Conservation (phyloP, 306 rosid species). For the Spatholobus suberectus region DNA sequence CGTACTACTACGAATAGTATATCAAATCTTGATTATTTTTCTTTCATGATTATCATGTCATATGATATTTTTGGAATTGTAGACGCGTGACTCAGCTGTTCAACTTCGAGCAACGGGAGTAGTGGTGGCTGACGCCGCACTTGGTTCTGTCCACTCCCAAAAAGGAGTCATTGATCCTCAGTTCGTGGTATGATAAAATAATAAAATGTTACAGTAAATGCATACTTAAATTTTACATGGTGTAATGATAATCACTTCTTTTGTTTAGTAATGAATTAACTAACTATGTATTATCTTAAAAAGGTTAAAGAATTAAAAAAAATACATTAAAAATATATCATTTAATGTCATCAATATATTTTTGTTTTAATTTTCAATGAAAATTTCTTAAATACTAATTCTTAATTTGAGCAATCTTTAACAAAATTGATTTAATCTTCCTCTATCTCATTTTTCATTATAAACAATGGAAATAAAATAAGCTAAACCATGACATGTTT, state of each 20-base stretch:
- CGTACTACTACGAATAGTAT: neutral
- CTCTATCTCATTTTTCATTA: no score
- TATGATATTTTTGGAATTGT: neutral
- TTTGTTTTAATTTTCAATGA: no score
- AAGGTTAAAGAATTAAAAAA: no score
- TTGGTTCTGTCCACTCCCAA: conserved; percentile 30
- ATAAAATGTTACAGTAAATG: neutral
- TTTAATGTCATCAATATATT: no score
- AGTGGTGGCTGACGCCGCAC: neutral
- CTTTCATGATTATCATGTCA: neutral
- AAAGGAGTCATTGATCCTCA: conserved; percentile 33
- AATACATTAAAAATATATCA: no score
- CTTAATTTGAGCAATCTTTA: no score
- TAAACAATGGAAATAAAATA: no score
- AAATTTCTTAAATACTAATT: no score
- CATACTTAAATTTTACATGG: neutral
- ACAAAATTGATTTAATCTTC: no score
- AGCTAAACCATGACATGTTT: no score
- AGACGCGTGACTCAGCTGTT: conserved; percentile 30
- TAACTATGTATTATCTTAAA: neutral
- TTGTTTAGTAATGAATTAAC: neutral
- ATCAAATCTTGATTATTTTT: neutral
- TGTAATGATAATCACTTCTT: neutral
- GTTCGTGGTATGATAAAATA: conserved; percentile 16
- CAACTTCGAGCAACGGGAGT: conserved; percentile 38